Conservation (phyloP, 352 stramenopile species). For the Aphanomyces euteiches region DNA sequence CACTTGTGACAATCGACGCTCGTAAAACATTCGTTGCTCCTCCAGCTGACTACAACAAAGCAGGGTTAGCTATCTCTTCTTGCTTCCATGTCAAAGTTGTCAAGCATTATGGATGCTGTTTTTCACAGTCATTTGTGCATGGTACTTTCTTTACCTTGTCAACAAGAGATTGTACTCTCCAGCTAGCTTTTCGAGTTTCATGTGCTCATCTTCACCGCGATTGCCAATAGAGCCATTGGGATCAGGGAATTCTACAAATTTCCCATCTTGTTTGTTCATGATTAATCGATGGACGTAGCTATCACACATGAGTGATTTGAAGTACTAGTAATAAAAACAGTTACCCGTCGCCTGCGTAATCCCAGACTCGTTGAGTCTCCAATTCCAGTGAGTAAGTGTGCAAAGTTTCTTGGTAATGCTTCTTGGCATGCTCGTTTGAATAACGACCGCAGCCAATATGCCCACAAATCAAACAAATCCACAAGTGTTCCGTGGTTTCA, state of each 20-base stretch:
- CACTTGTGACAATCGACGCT: conserved; percentile 62
- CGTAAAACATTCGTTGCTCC: conserved; percentile 92
- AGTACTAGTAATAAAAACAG: conserved; percentile 31
- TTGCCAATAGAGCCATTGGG: conserved; percentile 61
- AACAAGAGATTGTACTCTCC: conserved; percentile 96
- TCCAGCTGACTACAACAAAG: conserved; percentile 88
- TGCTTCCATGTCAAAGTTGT: conserved; percentile 92
- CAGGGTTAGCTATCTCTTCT: conserved; percentile 88
- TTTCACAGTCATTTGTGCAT: neutral
- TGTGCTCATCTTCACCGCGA: conserved; percentile 89
- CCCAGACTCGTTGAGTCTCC: conserved; percentile 94
- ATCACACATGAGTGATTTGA: conserved; percentile 2
- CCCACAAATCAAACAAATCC: conserved; percentile 96
- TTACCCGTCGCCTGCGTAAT: conserved; percentile 90
- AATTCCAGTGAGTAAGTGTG: conserved; percentile 96
- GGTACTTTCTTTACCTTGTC: conserved; percentile 61
- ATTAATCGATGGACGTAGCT: conserved; percentile 82
- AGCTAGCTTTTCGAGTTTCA: conserved; percentile 94
- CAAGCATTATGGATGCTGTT: neutral
- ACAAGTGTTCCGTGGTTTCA: conserved; percentile 90
- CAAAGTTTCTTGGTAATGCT: conserved; percentile 90
- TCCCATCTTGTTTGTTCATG: conserved; percentile 89
- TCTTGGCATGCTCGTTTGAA: conserved; percentile 90
- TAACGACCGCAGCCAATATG: conserved; percentile 96
- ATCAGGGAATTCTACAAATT: conserved; percentile 94